Percentiles rank a stretch among this genome's conserved stretches.
These are phyloP conservation scores for Casuarina glauca DNA, from an alignment of 306 rosid genomes.

Conservation along the genomic window DNA sequence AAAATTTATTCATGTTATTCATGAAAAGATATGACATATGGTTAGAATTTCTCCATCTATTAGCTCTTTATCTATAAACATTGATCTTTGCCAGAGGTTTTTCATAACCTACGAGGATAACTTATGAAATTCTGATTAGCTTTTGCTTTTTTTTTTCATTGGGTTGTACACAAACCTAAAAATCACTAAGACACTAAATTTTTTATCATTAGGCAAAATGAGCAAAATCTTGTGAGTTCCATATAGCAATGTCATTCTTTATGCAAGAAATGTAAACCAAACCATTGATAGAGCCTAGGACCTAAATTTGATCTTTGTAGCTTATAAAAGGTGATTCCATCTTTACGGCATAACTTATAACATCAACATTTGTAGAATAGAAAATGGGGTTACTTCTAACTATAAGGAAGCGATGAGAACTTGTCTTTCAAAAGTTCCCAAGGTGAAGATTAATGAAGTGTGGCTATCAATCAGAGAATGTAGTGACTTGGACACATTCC, in stretches of 20 bases:
- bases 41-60: slow-evolving; percentile 47
- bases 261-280: slow-evolving; percentile 66
- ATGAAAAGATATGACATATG: slow-evolving; percentile 52
- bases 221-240: slow-evolving; percentile 72
- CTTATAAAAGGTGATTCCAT: slow-evolving; percentile 76
- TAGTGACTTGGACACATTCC: slow-evolving; percentile 45
- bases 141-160: slow-evolving; percentile 38
- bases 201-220: slow-evolving; percentile 25
- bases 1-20: slow-evolving; percentile 49
- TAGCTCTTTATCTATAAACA: slow-evolving; percentile 45
- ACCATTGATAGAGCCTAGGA: slow-evolving; percentile 66
- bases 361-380: slow-evolving; percentile 14
- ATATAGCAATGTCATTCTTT: slow-evolving; percentile 72
- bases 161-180: slow-evolving; percentile 65
- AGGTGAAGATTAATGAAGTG: slow-evolving; percentile 49
- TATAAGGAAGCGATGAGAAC: slow-evolving; percentile 34
- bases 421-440: slow-evolving; percentile 12
- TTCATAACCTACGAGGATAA: slow-evolving; percentile 32
- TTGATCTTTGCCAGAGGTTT: slow-evolving; percentile 44
- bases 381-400: slow-evolving; percentile 43
- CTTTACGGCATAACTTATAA: slow-evolving; percentile 23
- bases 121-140: slow-evolving; percentile 58
- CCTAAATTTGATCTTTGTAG: slow-evolving; percentile 59
- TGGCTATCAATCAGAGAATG: slow-evolving; percentile 47
- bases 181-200: neutral